A percentile compares a stretch with the other conserved stretches of the same genome.
Evolutionary conservation across 1,139 yeast species (phyloP).

Genomic region (Suhomyces taliae): DNA sequence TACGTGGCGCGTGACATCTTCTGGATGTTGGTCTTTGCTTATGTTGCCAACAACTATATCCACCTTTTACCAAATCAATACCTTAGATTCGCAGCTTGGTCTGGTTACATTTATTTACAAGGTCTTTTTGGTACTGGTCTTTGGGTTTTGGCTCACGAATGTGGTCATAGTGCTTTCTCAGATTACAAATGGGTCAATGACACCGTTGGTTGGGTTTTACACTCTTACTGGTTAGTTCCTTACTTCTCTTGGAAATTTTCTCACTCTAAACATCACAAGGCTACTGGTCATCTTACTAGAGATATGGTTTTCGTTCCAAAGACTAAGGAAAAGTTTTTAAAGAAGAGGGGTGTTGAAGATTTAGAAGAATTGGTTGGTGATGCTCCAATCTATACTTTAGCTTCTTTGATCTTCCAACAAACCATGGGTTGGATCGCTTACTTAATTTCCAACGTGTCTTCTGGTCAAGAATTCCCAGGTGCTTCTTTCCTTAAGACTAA

Average conservation of each 20-base stretch:
- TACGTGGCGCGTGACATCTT: conserved; percentile 67
- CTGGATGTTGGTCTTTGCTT: conserved; percentile 51
- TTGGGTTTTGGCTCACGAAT: conserved; percentile 89
- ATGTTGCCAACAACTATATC: conserved; percentile 53
- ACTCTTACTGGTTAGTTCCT: conserved; percentile 76
- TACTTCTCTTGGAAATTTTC: conserved; percentile 85
- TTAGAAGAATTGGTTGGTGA: conserved; percentile 68
- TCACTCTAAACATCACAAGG: conserved; percentile 85
- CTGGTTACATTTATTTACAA: conserved; percentile 42
- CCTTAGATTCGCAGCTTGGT: conserved; percentile 41
- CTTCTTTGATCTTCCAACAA: conserved; percentile 64
- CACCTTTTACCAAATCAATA: conserved; percentile 27
- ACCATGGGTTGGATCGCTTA: conserved; percentile 72
- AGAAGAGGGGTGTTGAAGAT: conserved; percentile 37
- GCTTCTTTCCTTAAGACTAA: conserved; percentile 46
- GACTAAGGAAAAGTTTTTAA: conserved; percentile 56
- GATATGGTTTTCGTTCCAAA: conserved; percentile 84
- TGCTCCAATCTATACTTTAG: conserved; percentile 65
- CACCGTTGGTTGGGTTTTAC: conserved; percentile 78
- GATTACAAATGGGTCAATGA: conserved; percentile 71
- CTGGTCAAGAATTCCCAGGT: conserved; percentile 64
- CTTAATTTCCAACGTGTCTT: conserved; percentile 66
- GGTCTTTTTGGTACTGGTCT: conserved; percentile 76
- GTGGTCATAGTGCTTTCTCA: conserved; percentile 86
- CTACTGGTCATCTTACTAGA: conserved; percentile 76